Evolutionary conservation across 371 early-diverging fungal genomes (phyloP).

Genomic region (Dichotomocladium elegans): DNA sequence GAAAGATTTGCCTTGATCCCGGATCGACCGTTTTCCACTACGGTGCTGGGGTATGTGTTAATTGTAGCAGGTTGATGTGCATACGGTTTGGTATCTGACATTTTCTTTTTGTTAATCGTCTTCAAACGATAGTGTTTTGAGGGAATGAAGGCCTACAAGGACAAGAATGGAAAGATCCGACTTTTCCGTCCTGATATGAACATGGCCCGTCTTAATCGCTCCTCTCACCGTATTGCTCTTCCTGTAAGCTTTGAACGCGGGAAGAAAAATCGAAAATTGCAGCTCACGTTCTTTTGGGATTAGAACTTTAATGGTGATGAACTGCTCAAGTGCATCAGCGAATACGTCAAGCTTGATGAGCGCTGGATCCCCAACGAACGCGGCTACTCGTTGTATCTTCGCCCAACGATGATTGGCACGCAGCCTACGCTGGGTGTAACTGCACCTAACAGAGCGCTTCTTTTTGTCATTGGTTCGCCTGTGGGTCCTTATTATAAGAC

Average conservation of each 20-base stretch:
- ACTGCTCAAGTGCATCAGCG: constrained; percentile 79
- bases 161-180: constrained; percentile 75
- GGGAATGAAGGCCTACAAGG: constrained; percentile 92
- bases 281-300: not conserved
- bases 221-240: constrained; percentile 74
- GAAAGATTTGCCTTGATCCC: constrained; percentile 78
- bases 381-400: constrained; percentile 93
- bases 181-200: constrained; percentile 91
- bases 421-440: constrained; percentile 76
- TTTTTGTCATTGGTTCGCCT: constrained; percentile 93
- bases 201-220: constrained; percentile 77
- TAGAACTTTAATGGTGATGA: constrained; percentile 80
- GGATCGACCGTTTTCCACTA: constrained; percentile 92
- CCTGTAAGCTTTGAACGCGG: constrained; percentile 51
- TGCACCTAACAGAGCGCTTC: constrained; percentile 69
- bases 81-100: no score
- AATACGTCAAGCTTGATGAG: constrained; percentile 78
- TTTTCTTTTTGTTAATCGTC: not conserved
- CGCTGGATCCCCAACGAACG: constrained; percentile 88
- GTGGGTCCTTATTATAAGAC: constrained; percentile 96
- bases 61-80: no score
- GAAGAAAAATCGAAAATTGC: not conserved
- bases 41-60: constrained; percentile 60
- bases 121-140: constrained; percentile 73
- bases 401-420: constrained; percentile 95